phyloP scores from a whole-genome alignment of 257 asterid genomes.

The Ehretia macrophylla region DNA sequence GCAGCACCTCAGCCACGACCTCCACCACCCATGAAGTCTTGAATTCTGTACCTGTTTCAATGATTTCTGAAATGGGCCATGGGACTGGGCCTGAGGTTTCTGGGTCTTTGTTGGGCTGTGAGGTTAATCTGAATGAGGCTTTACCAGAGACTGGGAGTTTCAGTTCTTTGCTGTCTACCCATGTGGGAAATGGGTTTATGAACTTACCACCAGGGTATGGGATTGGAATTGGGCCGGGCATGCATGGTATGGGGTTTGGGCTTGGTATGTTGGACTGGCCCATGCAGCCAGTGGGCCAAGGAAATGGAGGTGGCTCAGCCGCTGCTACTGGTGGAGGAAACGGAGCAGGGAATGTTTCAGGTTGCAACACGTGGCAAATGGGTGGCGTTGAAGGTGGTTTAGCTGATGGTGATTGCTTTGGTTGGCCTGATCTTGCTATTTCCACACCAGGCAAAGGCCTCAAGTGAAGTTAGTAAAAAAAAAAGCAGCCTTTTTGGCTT shows the following conservation, averaged over 20 bases:
- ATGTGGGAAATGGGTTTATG: conserved; percentile 18
- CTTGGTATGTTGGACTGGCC: conserved; percentile 39
- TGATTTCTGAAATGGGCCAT: conserved; percentile 13
- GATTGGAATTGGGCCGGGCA: conserved; percentile 26
- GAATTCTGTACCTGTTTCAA: conserved; percentile 11
- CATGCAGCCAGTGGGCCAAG: conserved; percentile 21
- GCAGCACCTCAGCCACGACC: background rate
- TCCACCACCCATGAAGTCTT: conserved; percentile 5
- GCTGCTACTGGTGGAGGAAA: conserved; percentile 13
- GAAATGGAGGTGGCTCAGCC: conserved; percentile 6
- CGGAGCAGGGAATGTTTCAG: conserved; percentile 12
- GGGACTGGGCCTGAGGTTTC: conserved; percentile 15
- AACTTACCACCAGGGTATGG: conserved; percentile 29
- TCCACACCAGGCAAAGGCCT: conserved; percentile 50
- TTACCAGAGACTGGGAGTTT: conserved; percentile 29
- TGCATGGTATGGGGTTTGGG: conserved; percentile 32
- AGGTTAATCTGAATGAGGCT: conserved; percentile 36
- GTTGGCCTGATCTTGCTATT: conserved; percentile 61
- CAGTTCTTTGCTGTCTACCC: conserved; percentile 21
- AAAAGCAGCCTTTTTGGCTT: background rate
- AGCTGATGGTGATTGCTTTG: conserved; percentile 35
- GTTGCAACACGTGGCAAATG: conserved; percentile 45
- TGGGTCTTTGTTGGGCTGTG: conserved; percentile 21
- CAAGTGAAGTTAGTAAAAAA: conserved; percentile 18
- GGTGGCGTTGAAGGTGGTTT: conserved; percentile 29